A percentile compares a stretch with the other conserved stretches of the same genome.
These are phyloP conservation scores for Fusarium pseudocircinatum DNA, from an alignment of 2,329 filamentous ascomycete genomes.

Conservation along the genomic window DNA sequence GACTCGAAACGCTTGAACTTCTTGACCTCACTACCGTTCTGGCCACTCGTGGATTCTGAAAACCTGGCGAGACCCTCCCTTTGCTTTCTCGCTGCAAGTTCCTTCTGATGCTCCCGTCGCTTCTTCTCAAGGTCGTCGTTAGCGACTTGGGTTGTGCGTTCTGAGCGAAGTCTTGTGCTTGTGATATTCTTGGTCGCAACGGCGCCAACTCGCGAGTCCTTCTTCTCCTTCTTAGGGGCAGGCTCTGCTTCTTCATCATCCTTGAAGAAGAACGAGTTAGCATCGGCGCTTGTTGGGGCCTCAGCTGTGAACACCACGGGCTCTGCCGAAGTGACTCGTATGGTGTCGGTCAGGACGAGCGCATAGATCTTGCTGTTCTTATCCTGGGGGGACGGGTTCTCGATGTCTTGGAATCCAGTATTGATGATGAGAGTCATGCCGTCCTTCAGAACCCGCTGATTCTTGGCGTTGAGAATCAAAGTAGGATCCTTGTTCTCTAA, in stretches of 20 bases:
- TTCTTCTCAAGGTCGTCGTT: conserved; percentile 88
- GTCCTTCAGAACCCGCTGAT: conserved; percentile 82
- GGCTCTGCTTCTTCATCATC: conserved; percentile 91
- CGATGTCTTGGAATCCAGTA: conserved; percentile 88
- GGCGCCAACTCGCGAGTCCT: conserved; percentile 81
- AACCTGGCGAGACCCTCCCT: conserved; percentile 87
- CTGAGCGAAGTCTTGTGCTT: conserved; percentile 89
- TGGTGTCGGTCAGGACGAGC: conserved; percentile 89
- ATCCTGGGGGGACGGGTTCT: conserved; percentile 87
- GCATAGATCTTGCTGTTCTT: conserved; percentile 91
- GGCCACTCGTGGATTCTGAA: conserved; percentile 81
- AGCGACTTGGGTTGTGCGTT: conserved; percentile 82
- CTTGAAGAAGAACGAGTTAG: conserved; percentile 98
- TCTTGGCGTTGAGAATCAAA: conserved; percentile 88
- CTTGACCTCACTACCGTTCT: conserved; percentile 93
- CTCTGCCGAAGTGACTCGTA: conserved; percentile 83
- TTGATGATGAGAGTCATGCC: conserved; percentile 96
- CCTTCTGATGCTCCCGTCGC: conserved; percentile 91
- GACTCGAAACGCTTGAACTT: conserved; percentile 99
- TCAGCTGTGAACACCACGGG: conserved; percentile 93
- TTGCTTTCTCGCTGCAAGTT: conserved; percentile 87
- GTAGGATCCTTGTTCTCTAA: conserved; percentile 89
- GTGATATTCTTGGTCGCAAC: conserved; percentile 96
- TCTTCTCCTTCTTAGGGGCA: conserved; percentile 90
- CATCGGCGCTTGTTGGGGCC: conserved; percentile 89